Evolutionary conservation across 2,329 filamentous ascomycete species (phyloP).

Genomic region (Diaporthe ilicicola): DNA sequence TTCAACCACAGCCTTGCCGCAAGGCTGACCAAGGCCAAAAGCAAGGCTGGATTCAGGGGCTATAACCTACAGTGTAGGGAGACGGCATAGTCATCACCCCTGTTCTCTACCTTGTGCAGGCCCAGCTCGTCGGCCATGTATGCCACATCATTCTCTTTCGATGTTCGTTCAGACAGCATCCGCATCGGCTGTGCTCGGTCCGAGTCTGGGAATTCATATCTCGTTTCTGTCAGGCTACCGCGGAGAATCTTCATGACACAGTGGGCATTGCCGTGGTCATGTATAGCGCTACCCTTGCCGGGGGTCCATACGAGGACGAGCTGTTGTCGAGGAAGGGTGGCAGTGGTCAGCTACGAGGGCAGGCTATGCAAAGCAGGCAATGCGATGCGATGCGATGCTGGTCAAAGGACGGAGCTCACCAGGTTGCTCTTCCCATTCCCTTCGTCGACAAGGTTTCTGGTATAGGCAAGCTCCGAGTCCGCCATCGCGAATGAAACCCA

Average conservation of each 20-base stretch:
- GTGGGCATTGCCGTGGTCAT: conserved; percentile 89
- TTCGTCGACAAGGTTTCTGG: conserved; percentile 87
- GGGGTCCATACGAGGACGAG: conserved; percentile 91
- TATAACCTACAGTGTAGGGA: conserved; percentile 75
- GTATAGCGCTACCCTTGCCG: conserved; percentile 82
- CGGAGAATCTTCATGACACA: conserved; percentile 91
- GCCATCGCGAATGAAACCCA: conserved; percentile 81
- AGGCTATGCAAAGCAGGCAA: neutral
- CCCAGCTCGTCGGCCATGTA: conserved; percentile 95
- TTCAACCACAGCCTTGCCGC: conserved; percentile 21
- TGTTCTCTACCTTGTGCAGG: conserved; percentile 83
- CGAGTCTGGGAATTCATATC: conserved; percentile 75
- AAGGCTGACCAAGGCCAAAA: conserved; percentile 9
- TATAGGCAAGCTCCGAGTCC: conserved; percentile 78
- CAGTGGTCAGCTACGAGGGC: conserved; percentile 33
- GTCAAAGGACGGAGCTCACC: conserved; percentile 44
- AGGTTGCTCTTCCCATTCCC: conserved; percentile 74
- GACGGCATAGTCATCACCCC: conserved; percentile 78
- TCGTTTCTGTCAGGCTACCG: conserved; percentile 81
- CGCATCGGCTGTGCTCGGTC: conserved; percentile 62
- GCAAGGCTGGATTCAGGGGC: conserved; percentile 36
- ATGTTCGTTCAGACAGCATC: conserved; percentile 72
- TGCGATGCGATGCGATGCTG: neutral
- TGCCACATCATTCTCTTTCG: conserved; percentile 77
- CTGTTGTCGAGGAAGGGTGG: conserved; percentile 51